Evolutionary conservation across 495 filamentous ascomycete species (phyloP).

Genomic region (Chaetomidium leptoderma): DNA sequence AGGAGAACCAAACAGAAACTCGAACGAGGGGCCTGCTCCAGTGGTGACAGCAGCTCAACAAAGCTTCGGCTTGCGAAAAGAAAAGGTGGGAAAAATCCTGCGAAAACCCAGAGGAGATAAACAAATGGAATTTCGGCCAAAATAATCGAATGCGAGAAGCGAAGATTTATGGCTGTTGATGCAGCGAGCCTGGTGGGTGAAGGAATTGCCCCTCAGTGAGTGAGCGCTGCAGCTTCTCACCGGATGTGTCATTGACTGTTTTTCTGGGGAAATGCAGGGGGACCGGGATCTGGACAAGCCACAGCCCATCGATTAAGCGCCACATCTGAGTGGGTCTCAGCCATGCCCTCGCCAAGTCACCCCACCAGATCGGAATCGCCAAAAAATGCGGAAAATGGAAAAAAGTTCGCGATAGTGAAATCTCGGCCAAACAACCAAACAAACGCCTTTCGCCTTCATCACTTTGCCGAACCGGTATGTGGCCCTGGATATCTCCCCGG

Average conservation of each 20-base stretch:
- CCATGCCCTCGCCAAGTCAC: constrained; percentile 22
- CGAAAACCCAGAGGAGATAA: no score
- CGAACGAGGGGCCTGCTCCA: no score
- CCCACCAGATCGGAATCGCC: constrained; percentile 16
- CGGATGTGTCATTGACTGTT: constrained; percentile 37
- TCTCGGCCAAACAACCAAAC: constrained; percentile 12
- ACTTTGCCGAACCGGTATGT: constrained; percentile 67
- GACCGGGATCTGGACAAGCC: background rate
- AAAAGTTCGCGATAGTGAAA: constrained; percentile 19
- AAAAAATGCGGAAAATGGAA: constrained; percentile 18
- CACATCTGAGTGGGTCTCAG: constrained; percentile 15
- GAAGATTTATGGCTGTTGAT: background rate
- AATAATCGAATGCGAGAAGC: background rate
- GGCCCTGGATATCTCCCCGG: background rate
- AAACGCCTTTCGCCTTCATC: constrained; percentile 55
- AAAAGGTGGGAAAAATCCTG: background rate
- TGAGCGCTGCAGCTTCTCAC: constrained; percentile 15
- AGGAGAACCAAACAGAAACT: no score
- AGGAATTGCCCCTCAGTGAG: constrained; percentile 10
- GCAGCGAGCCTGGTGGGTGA: background rate
- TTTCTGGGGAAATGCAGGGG: background rate
- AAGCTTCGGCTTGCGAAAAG: no score
- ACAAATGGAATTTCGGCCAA: no score
- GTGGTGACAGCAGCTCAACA: no score
- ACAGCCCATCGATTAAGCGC: background rate